Conservation (phyloP, 2,329 filamentous ascomycete species). For the Trichoderma harzianum region DNA sequence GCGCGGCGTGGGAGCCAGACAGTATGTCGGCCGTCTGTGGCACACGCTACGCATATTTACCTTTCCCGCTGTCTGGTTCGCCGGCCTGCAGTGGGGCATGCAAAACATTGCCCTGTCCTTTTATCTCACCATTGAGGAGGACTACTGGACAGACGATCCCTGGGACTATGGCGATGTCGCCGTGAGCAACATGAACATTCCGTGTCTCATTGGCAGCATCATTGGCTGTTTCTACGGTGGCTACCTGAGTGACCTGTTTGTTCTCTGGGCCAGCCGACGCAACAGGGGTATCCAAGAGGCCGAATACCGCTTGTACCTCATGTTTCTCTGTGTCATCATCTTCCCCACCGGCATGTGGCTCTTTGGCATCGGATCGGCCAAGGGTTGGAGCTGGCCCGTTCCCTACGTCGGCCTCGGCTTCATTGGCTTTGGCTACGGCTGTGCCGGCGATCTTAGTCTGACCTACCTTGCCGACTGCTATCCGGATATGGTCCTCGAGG, state of each 20-base stretch:
- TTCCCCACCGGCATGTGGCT: conserved; percentile 51
- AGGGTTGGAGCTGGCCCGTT: conserved; percentile 50
- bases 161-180: conserved; percentile 54
- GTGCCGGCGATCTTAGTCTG: conserved; percentile 53
- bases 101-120: conserved; percentile 60
- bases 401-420: conserved; percentile 55
- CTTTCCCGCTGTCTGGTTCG: conserved; percentile 56
- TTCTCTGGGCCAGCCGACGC: conserved; percentile 51
- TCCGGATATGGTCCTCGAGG: conserved; percentile 55
- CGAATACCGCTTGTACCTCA: conserved; percentile 51
- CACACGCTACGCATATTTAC: conserved; percentile 55
- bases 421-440: conserved; percentile 58
- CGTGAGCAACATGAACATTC: conserved; percentile 57
- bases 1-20: conserved; percentile 49
- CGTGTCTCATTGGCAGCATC: conserved; percentile 51
- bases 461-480: conserved; percentile 55
- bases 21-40: conserved; percentile 51
- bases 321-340: conserved; percentile 47
- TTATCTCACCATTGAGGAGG: conserved; percentile 56
- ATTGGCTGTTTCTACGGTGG: conserved; percentile 57
- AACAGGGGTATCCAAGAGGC: conserved; percentile 54
- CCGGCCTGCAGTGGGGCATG: conserved; percentile 56
- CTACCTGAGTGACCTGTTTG: conserved; percentile 54
- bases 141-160: conserved; percentile 50
- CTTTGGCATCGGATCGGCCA: conserved; percentile 50